Evolutionary conservation across 1,139 yeast genomes (phyloP), one percentile per base, ranked within the genome.

Genomic region (Tardiomyces digboiensis): DNA sequence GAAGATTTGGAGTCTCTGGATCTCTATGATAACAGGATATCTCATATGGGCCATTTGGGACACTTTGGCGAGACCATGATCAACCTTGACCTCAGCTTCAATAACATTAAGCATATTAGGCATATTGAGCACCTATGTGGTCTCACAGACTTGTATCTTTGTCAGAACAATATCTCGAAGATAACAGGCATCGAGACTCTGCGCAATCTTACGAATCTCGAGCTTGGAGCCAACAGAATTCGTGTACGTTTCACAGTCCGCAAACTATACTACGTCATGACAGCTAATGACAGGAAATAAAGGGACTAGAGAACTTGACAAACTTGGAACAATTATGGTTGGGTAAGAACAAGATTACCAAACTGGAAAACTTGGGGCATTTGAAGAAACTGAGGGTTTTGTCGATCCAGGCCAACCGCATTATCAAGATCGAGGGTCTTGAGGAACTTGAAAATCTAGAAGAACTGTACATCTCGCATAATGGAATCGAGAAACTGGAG

Each of bases 181-280:
- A 87, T 93, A 51, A 80, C 78, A 49, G 81, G 82, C 53, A 57
- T 93, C 43, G 78, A 75, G 12, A 70, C 72, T 1, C 69, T 89
- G 47, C 65, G 64, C 1, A 70, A 75, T n/a, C 63, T 91, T 53
- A 75, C 68, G 44, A 85, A 83, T 54, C 68, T 91, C 48, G 99
- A 93, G 61, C 69, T 93, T 38, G 99, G 98, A 8, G 98, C 97
- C 23, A 93, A 93, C 64, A 74, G 79, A 51, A 77, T 93, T 44
- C 75, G 76, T n/a, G n/a, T n/a, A n/a, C n/a, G n/a, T n/a, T n/a
- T n/a, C 42, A 66, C 21, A 39, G 29, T 7, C 13, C 10, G 7
- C 19, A 6, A n/a, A 18, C 8, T 7, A 13, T n/a, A n/a, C n/a
- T n/a, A n/a, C n/a, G n/a, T n/a, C n/a, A n/a, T n/a, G n/a, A n/a